A percentile compares a stretch with the other conserved stretches of the same genome.
Evolutionary conservation across 352 stramenopile species (phyloP).

Genomic region (Globisporangium orthogonon): DNA sequence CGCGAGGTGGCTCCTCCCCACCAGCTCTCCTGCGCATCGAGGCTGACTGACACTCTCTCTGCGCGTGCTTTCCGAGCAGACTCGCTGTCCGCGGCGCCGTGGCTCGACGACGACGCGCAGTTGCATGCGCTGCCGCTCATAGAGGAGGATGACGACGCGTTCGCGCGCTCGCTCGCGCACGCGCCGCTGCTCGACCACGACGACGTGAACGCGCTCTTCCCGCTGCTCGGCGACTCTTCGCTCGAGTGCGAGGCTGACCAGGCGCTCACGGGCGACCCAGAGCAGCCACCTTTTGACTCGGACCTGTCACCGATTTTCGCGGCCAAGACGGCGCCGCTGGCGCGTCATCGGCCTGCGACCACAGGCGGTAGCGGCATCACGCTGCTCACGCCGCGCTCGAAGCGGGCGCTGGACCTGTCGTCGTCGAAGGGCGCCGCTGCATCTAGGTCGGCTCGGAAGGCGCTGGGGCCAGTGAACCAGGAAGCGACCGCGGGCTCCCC

Average conservation of each 20-base stretch:
- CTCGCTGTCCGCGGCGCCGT: constrained; percentile 16
- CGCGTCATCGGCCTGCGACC: background rate
- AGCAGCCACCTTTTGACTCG: constrained; percentile 29
- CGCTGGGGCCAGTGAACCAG: background rate
- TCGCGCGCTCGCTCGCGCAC: constrained; percentile 17
- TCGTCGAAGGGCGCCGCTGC: background rate
- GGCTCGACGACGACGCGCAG: constrained; percentile 42
- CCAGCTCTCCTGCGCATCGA: background rate
- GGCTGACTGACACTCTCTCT: background rate
- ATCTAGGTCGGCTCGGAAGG: background rate
- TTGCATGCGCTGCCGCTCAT: constrained; percentile 25
- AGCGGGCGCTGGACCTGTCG: background rate
- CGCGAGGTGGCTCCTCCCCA: background rate
- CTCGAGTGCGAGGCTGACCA: constrained; percentile 25
- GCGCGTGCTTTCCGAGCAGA: constrained; percentile 20
- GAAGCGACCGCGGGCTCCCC: background rate
- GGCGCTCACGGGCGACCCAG: constrained; percentile 10
- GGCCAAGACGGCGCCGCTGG: constrained; percentile 15
- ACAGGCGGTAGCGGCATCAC: background rate
- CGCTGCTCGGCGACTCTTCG: constrained; percentile 26
- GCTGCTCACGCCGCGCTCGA: constrained; percentile 7
- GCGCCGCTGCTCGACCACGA: constrained; percentile 21
- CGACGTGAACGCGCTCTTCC: constrained; percentile 18
- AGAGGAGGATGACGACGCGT: constrained; percentile 24
- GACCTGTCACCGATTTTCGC: constrained; percentile 57